phyloP scores from a whole-genome alignment of 192 early-diverging fungal species.

The Podila clonocystis region DNA sequence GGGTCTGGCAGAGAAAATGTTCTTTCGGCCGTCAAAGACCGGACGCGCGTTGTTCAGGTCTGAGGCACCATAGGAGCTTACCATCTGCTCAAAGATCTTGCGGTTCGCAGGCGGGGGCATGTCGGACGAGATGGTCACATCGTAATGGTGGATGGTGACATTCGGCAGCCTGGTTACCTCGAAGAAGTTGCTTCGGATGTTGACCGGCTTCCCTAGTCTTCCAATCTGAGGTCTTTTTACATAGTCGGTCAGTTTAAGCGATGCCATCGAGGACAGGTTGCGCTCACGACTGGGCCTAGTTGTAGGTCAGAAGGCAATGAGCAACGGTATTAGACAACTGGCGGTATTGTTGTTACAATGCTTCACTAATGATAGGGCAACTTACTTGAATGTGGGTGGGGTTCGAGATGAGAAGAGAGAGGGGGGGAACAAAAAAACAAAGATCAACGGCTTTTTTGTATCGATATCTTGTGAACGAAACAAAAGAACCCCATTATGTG shows the following conservation, averaged over 20 bases:
- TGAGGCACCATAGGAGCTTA: slow-evolving; percentile 53
- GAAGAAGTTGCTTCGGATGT: slow-evolving; percentile 81
- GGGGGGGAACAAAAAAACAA: neutral
- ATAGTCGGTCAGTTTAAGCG: too few relatives aligned
- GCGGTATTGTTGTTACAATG: too few relatives aligned
- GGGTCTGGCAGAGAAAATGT: slow-evolving; percentile 71
- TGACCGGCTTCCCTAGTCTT: neutral
- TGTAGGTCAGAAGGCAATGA: too few relatives aligned
- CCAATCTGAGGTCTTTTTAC: too few relatives aligned
- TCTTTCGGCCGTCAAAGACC: slow-evolving; percentile 89
- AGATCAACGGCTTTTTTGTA: neutral
- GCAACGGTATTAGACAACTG: too few relatives aligned
- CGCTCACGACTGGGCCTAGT: too few relatives aligned
- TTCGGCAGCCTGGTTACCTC: slow-evolving; percentile 72
- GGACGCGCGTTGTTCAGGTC: slow-evolving; percentile 67
- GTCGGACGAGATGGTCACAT: slow-evolving; percentile 80
- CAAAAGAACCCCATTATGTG: too few relatives aligned
- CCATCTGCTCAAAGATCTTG: slow-evolving; percentile 73
- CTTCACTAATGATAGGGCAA: too few relatives aligned
- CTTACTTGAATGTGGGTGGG: neutral
- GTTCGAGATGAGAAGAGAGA: neutral
- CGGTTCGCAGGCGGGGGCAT: slow-evolving; percentile 82
- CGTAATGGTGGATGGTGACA: slow-evolving; percentile 87
- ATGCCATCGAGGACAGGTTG: too few relatives aligned
- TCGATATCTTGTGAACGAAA: too few relatives aligned